phyloP scores from a whole-genome alignment of 2,329 filamentous ascomycete species.

The Epichloe sylvatica region DNA sequence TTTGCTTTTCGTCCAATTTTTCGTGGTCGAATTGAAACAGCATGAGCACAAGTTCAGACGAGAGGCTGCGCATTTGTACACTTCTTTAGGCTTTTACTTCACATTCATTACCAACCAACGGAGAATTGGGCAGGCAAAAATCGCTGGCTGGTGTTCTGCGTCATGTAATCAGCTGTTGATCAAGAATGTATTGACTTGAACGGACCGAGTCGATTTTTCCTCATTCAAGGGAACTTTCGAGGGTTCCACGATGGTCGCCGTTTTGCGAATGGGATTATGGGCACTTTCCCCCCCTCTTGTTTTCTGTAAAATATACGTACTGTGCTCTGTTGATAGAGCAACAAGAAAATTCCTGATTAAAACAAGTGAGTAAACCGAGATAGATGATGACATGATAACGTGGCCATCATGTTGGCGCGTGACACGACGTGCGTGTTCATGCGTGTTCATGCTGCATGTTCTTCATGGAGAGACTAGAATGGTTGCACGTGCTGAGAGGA shows the following conservation, averaged over 20 bases:
- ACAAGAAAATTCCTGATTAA: background rate
- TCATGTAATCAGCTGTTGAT: background rate
- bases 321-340: background rate
- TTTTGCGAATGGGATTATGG: background rate
- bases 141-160: background rate
- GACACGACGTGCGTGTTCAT: no score
- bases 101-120: background rate
- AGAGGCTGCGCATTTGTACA: background rate
- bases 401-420: no score
- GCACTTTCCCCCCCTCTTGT: background rate
- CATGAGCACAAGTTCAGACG: background rate
- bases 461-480: no score
- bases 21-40: background rate
- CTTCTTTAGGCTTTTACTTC: background rate
- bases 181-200: background rate
- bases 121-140: background rate
- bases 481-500: no score
- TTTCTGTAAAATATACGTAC: background rate
- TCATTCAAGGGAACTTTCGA: no score
- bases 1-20: background rate
- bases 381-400: no score
- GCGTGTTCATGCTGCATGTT: no score
- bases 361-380: background rate
- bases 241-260: background rate
- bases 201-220: background rate